Evolutionary conservation across 2,329 filamentous ascomycete genomes (phyloP), one percentile per base, ranked within the genome.

Genomic region (Fusarium equiseti): DNA sequence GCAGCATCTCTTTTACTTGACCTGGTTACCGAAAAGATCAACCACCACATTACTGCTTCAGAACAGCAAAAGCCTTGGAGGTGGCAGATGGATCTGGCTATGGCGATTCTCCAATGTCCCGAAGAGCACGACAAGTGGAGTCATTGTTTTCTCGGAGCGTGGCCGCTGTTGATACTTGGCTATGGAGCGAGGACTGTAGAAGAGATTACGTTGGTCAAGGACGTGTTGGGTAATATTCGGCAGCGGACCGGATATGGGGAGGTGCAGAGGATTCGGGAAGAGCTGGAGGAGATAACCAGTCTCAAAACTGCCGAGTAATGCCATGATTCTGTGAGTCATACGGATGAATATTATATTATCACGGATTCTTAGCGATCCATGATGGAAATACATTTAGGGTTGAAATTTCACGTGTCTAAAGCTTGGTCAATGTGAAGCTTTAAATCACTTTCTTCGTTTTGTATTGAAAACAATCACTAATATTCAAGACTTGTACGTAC

Each of bases 141-240:
- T 3, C 3, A 45, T 18, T 57, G 44, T n/a, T 57, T 35, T 12
- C 22, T 44, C 16, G 42, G 42, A 44, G 42, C 44, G 3, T 57
- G 54, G 54, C 54, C 44, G 32, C n/a, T 57, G n/a, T 13, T 57
- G 7, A 31, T 57, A 9, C 24, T 50, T 8, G 54, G 54, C 3
- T 50, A 50, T 5, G 54, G 54, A 2, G 44, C 54, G 1, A 40
- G n/a, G 8, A 16, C 31, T 2, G 2, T 31, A 2, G 24, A 31
- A 4, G 44, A 57, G 8, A 50, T 57, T 15, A n/a, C 54, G 0
- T 6, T 29, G 4, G 54, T 51, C 5, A 57, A 50, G 44, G 54
- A 24, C 1, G 5, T 50, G 10, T 40, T 57, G 3, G 11, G 3
- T 4, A 50, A 16, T 24, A 57, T 50, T 13, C 44, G 27, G 3